phyloP scores from a whole-genome alignment of 805 yeast species.

The Ogataea methylovora region DNA sequence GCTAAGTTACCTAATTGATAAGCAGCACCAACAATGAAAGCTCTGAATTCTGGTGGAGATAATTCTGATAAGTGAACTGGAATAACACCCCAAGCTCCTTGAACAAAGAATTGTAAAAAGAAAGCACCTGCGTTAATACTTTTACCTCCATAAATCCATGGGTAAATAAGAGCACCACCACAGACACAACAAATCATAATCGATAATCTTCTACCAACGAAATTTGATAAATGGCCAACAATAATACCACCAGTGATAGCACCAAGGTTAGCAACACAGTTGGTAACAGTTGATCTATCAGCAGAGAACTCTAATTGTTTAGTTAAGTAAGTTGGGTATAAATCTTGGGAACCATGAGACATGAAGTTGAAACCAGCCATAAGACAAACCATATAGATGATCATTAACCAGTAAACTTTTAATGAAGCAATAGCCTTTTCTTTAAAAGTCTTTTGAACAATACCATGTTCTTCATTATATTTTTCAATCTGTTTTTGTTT shows the following conservation, averaged over 20 bases:
- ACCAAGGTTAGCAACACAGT: slow-evolving; percentile 51
- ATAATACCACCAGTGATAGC: slow-evolving; percentile 50
- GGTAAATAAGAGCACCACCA: slow-evolving; percentile 58
- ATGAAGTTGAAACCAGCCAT: slow-evolving; percentile 60
- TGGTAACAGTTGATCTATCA: slow-evolving; percentile 45
- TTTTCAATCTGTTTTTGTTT: slow-evolving; percentile 30
- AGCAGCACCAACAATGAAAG: slow-evolving; percentile 55
- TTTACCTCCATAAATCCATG: slow-evolving; percentile 46
- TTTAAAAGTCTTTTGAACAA: slow-evolving; percentile 24
- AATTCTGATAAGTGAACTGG: slow-evolving; percentile 58
- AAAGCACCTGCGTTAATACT: slow-evolving; percentile 51
- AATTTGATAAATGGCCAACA: slow-evolving; percentile 48
- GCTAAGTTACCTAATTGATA: slow-evolving; percentile 66
- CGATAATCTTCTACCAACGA: slow-evolving; percentile 48
- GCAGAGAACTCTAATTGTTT: slow-evolving; percentile 34
- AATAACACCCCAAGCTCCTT: slow-evolving; percentile 65
- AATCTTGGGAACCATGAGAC: slow-evolving; percentile 60
- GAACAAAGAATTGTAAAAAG: slow-evolving; percentile 56
- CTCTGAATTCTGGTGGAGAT: slow-evolving; percentile 54
- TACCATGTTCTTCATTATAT: slow-evolving; percentile 22
- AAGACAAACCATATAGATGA: slow-evolving; percentile 47
- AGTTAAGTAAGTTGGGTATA: slow-evolving; percentile 47
- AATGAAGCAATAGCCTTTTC: slow-evolving; percentile 28
- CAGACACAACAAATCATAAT: slow-evolving; percentile 43
- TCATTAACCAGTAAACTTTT: slow-evolving; percentile 49